Evolutionary conservation across 495 filamentous ascomycete genomes (phyloP).

Genomic region (Pyrenula aspistea): DNA sequence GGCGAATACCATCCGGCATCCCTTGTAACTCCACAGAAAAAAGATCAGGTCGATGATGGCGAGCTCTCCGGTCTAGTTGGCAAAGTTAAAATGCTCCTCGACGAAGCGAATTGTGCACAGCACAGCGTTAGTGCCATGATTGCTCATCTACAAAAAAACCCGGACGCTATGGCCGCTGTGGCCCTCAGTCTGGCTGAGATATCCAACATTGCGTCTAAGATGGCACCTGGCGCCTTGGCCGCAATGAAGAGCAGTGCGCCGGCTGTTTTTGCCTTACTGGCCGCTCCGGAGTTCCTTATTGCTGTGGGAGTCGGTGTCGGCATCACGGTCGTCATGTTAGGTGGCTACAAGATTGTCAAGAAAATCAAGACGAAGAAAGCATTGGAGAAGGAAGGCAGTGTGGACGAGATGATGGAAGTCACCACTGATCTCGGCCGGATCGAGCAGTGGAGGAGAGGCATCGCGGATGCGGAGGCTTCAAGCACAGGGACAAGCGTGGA

Average conservation of each 20-base stretch:
- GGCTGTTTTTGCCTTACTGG: slow-evolving; percentile 73
- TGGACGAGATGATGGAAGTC: slow-evolving; percentile 49
- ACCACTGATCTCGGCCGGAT: slow-evolving; percentile 50
- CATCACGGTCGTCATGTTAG: slow-evolving; percentile 85
- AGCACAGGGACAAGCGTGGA: slow-evolving; percentile 62
- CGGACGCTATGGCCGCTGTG: slow-evolving; percentile 88
- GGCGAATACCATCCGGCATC: slow-evolving; percentile 38
- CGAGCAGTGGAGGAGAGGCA: slow-evolving; percentile 77
- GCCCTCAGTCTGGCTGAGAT: slow-evolving; percentile 89
- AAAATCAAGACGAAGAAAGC: slow-evolving; percentile 42
- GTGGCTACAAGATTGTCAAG: slow-evolving; percentile 95
- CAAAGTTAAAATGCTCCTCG: slow-evolving; percentile 58
- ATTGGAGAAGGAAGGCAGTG: slow-evolving; percentile 30
- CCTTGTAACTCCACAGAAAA: slow-evolving; percentile 21
- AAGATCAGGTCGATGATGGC: slow-evolving; percentile 29
- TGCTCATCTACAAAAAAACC: slow-evolving; percentile 75
- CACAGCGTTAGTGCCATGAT: slow-evolving; percentile 76
- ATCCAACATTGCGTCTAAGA: slow-evolving; percentile 65
- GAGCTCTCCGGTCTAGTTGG: slow-evolving; percentile 54
- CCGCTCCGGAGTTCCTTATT: slow-evolving; percentile 85
- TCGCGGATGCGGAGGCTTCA: slow-evolving; percentile 51
- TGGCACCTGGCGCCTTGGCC: slow-evolving; percentile 68
- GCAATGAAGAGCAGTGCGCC: slow-evolving; percentile 70
- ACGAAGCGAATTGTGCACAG: slow-evolving; percentile 80
- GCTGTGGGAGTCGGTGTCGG: slow-evolving; percentile 80